These are phyloP conservation scores for Cyamopsis tetragonoloba DNA, from an alignment of 306 rosid species.

Conservation along the genomic window DNA sequence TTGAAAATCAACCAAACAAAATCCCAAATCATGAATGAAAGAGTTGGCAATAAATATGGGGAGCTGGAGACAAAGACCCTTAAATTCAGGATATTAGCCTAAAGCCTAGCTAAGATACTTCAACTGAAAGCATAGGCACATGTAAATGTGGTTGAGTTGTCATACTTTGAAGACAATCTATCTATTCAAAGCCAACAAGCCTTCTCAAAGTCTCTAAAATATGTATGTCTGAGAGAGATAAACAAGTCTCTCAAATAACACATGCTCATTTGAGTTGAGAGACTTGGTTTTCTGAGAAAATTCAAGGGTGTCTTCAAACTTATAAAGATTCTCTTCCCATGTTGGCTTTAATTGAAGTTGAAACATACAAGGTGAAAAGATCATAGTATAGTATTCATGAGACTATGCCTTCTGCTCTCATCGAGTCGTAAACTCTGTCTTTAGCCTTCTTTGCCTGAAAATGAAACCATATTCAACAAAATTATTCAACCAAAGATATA, in stretches of 20 bases:
- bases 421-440: slow-evolving; percentile 39
- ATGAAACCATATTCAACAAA: neutral
- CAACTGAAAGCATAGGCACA: too few relatives aligned
- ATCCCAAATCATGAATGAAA: neutral
- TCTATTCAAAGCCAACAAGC: neutral
- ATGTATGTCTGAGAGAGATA: neutral
- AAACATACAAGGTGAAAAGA: neutral
- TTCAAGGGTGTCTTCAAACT: neutral
- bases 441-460: slow-evolving; percentile 46
- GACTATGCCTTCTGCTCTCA: slow-evolving; percentile 13
- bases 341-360: too few relatives aligned
- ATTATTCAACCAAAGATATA: too few relatives aligned
- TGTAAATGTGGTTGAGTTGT: too few relatives aligned
- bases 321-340: neutral
- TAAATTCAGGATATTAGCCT: too few relatives aligned
- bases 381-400: slow-evolving; percentile 4
- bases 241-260: too few relatives aligned
- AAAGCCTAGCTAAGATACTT: too few relatives aligned
- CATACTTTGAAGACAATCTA: neutral
- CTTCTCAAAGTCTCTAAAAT: too few relatives aligned
- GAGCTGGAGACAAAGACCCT: too few relatives aligned
- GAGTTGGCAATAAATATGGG: too few relatives aligned
- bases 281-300: neutral
- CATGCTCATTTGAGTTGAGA: neutral
- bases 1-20: neutral